phyloP scores from a whole-genome alignment of 2,329 filamentous ascomycete species.

The Phaeosphaeria sp. region DNA sequence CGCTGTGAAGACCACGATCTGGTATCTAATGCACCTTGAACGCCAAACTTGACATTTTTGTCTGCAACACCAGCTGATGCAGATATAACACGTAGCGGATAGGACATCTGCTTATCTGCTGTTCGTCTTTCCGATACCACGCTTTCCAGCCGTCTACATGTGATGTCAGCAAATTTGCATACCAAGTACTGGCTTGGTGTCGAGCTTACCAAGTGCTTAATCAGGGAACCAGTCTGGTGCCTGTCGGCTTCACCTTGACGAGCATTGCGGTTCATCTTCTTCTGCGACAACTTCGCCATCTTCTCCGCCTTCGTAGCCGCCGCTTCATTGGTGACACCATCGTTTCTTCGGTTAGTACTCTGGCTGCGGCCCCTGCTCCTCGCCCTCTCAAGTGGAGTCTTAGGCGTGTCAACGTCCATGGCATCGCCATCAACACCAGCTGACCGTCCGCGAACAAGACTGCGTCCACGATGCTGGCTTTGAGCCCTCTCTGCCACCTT shows the following conservation, averaged over 20 bases:
- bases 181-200: not conserved
- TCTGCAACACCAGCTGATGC: slow-evolving; percentile 16
- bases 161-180: slow-evolving; percentile 17
- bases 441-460: slow-evolving; percentile 66
- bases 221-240: slow-evolving; percentile 79
- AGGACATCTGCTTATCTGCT: slow-evolving; percentile 49
- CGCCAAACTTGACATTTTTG: slow-evolving; percentile 37
- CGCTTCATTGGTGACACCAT: slow-evolving; percentile 74
- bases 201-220: slow-evolving; percentile 85
- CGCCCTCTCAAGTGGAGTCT: slow-evolving; percentile 57
- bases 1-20: slow-evolving; percentile 22
- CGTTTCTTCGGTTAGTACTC: slow-evolving; percentile 73
- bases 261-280: slow-evolving; percentile 98
- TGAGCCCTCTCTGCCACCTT: slow-evolving; percentile 76
- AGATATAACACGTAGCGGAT: slow-evolving; percentile 15
- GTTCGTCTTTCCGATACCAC: slow-evolving; percentile 87
- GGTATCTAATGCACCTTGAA: slow-evolving; percentile 43
- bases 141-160: slow-evolving; percentile 81
- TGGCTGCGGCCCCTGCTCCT: slow-evolving; percentile 74
- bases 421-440: slow-evolving; percentile 61
- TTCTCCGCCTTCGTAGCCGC: slow-evolving; percentile 81
- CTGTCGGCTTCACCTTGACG: slow-evolving; percentile 96
- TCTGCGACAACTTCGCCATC: slow-evolving; percentile 87
- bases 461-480: slow-evolving; percentile 74
- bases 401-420: slow-evolving; percentile 70